Base-by-base conservation (phyloP, 495 filamentous ascomycete species). In the Neurospora sp. region DNA sequence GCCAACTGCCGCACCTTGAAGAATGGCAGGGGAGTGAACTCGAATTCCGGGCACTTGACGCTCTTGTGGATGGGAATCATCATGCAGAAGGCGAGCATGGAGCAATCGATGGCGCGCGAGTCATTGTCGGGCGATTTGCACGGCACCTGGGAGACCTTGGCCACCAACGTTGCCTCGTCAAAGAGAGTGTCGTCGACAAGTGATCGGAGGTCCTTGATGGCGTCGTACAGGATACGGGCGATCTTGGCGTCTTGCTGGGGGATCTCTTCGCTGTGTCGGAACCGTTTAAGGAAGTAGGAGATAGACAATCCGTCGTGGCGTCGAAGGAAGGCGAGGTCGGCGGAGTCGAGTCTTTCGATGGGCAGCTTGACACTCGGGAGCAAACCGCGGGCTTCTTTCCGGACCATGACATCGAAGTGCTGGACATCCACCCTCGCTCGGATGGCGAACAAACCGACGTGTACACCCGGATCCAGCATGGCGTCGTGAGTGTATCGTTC, bases 321-420 rank as follows among this genome's bases (percentile, higher is more conserved):
- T 7, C 81, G 82, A 37, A 91, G 79, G 35, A 92, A 75, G 0
- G 89, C 85, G 7, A 88, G 74, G 48, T 95, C 90, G 75, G 86
- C 84, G 11, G 82, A 77, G 35, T 88, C 83, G 9, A 96, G 84
- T 11, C 83, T 84, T 40, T 86, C 84, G 2, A 88, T 77, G 0
- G 86, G 82, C 69, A 96, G 74, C 39, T 86, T 86, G 31, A 89
- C 82, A 16, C 88, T 88, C 5, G 94, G 94, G 2, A 97, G 81
- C 39, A 89, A 86, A 73, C 91, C 91, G 16, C 86, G 87, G 16
- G 86, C 83, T 59, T 88, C 85, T 72, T 86, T 89, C 22, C 88
- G 86, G 37, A 92, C 91, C 41, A 96, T 83, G 59, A 97, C 83
- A 73, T 96, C 92, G 74, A 93, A 94, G 27, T 89, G 89, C 73